These are phyloP conservation scores for Tylopilus intermedius DNA, from an alignment of 768 basidiomycete species.

Conservation along the genomic window DNA sequence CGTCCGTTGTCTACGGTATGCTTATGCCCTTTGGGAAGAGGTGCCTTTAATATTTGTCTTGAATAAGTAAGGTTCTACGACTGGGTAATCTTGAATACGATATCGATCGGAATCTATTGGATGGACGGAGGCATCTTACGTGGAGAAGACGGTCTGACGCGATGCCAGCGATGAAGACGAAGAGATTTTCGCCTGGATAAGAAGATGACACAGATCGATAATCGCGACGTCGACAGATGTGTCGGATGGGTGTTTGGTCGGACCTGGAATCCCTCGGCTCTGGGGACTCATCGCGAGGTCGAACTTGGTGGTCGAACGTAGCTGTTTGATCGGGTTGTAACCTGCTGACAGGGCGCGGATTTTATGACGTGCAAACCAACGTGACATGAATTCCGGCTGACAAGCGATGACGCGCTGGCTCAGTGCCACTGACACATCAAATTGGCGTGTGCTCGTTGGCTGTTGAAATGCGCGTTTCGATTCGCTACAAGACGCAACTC, in stretches of 20 bases:
- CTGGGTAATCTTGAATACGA: conserved; percentile 7
- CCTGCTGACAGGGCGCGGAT: background rate
- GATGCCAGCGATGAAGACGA: conserved; percentile 5
- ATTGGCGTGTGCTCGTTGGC: background rate
- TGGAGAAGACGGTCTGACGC: conserved; percentile 16
- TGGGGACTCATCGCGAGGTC: conserved; percentile 7
- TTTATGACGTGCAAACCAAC: background rate
- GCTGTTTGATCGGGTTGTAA: conserved; percentile 4
- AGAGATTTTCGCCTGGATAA: conserved; percentile 14
- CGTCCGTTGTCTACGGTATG: conserved; percentile 13
- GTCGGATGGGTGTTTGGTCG: conserved; percentile 6
- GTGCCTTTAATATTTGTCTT: conserved; percentile 4
- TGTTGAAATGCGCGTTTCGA: background rate
- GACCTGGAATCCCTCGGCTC: conserved; percentile 15
- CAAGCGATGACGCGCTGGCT: background rate
- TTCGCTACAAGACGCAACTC: background rate
- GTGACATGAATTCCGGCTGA: background rate
- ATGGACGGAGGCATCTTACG: conserved; percentile 14
- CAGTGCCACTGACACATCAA: background rate
- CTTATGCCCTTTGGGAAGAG: conserved; percentile 13
- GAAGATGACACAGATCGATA: conserved; percentile 16
- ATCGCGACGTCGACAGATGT: conserved; percentile 11
- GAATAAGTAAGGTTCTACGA: conserved; percentile 10
- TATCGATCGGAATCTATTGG: conserved; percentile 10
- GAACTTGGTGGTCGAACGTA: background rate